Evolutionary conservation across 2,329 filamentous ascomycete species (phyloP), one percentile per base, ranked within the genome.

Genomic region (Ascochyta rabiei): DNA sequence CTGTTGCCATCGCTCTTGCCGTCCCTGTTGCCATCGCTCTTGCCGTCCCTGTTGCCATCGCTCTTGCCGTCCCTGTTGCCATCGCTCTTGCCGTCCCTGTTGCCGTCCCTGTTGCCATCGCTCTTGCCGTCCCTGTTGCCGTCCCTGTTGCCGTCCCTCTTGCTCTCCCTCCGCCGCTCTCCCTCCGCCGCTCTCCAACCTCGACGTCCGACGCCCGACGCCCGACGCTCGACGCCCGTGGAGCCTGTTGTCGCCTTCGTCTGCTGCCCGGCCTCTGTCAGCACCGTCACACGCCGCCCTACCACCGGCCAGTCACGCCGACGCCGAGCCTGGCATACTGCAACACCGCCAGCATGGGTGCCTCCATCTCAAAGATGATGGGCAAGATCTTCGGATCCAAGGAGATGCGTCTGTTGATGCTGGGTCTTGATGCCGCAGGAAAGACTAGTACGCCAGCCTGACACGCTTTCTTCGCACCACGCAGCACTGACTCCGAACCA

Each of bases 381-480:
- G 89, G 89, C 82, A 97, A 96, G 89, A 92, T 98, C 84, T 98
- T 97, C 81, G 93, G 93, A 81, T 96, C 91, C 52, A 96, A 96
- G 82, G 95, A 98, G 81, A 98, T 98, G 92, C 90, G 95, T 70
- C 84, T 99, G 75, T 82, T 98, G 75, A 99, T 99, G 95, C 82
- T 99, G 72, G 95, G 95, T 60, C 86, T 98, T 65, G 95, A 99
- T 78, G 95, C 95, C 60, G 95, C 95, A 51, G 95, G 95, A 79
- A 99, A 99, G 85, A 99, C 95, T 30, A 98, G 80, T 82, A 77
- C 56, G 79, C 72, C 48, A 34, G 16, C 28, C 38, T 40, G 19
- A 23, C 10, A 38, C 23, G 9, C 7, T 2, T 15, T 1, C 40
- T 26, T 7, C 18, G 28, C 18, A 6, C 4, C 3, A 8, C 18